Conservation (phyloP, 2,329 filamentous ascomycete genomes). For the Microdochium paspali region DNA sequence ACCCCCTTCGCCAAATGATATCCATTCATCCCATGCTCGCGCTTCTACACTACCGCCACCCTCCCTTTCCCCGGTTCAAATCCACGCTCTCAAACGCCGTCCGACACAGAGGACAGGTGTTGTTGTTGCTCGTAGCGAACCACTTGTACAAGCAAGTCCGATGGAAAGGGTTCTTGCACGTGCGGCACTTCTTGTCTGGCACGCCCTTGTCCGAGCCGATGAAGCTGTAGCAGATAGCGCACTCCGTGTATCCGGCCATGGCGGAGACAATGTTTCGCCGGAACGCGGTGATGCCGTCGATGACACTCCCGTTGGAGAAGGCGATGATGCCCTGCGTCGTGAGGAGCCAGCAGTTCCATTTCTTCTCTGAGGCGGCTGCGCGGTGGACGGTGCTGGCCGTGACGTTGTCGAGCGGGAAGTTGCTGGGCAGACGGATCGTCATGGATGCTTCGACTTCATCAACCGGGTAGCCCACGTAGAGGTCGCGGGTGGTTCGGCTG, state of each 20-base stretch:
- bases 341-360: conserved; percentile 86
- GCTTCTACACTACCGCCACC: not conserved
- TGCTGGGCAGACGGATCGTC: conserved; percentile 67
- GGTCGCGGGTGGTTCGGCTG: conserved; percentile 60
- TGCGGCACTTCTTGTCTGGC: conserved; percentile 83
- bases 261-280: conserved; percentile 78
- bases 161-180: conserved; percentile 93
- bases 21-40: too few relatives aligned
- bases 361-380: conserved; percentile 80
- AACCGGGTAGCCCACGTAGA: conserved; percentile 76
- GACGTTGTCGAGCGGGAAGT: conserved; percentile 75
- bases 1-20: too few relatives aligned
- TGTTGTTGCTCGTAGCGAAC: conserved; percentile 91
- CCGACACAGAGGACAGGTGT: conserved; percentile 84
- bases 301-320: conserved; percentile 80
- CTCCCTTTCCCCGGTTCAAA: not conserved
- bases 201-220: conserved; percentile 81
- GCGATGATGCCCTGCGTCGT: conserved; percentile 88
- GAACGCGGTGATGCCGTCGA: conserved; percentile 80
- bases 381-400: conserved; percentile 69
- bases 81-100: conserved; percentile 64
- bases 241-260: conserved; percentile 88
- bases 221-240: conserved; percentile 94
- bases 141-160: conserved; percentile 85
- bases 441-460: conserved; percentile 83